Percentiles rank a stretch among this genome's conserved stretches.
Evolutionary conservation across 2,329 filamentous ascomycete genomes (phyloP).

Genomic region (Alternaria gansuensis): DNA sequence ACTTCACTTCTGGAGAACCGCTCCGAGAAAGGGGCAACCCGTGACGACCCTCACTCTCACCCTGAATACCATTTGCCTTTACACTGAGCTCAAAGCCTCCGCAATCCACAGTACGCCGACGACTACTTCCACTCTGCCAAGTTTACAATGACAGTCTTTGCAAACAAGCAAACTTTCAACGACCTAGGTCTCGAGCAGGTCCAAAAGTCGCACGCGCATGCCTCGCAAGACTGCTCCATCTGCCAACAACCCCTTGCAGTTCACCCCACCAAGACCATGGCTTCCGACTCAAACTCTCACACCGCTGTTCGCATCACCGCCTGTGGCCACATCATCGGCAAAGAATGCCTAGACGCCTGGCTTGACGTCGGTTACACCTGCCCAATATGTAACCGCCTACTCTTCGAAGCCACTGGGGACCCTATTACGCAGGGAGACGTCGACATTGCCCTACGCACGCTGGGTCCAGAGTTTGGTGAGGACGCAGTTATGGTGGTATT

Average conservation of each 20-base stretch:
- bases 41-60: slow-evolving; percentile 1
- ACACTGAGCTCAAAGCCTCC: not conserved
- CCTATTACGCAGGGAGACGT: slow-evolving; percentile 24
- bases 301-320: slow-evolving; percentile 26
- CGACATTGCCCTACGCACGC: not conserved
- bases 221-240: slow-evolving; percentile 31
- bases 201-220: slow-evolving; percentile 16
- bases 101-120: not conserved
- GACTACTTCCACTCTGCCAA: not conserved
- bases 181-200: slow-evolving; percentile 22
- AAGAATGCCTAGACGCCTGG: slow-evolving; percentile 32
- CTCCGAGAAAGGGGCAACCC: not conserved
- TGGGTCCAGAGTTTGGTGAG: slow-evolving; percentile 10
- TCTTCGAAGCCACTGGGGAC: slow-evolving; percentile 22
- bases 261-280: slow-evolving; percentile 1
- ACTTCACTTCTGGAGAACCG: not conserved
- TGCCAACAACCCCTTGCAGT: slow-evolving; percentile 25
- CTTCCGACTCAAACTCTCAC: slow-evolving; percentile 15
- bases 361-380: slow-evolving; percentile 31
- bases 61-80: not conserved
- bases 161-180: slow-evolving; percentile 25
- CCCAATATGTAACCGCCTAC: slow-evolving; percentile 30
- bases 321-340: slow-evolving; percentile 33
- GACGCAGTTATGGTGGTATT: slow-evolving; percentile 11
- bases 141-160: slow-evolving; percentile 25